Percentiles rank a stretch among this genome's conserved stretches.
Evolutionary conservation across 805 yeast species (phyloP).

Genomic region (Hermanozyma aechmeae): DNA sequence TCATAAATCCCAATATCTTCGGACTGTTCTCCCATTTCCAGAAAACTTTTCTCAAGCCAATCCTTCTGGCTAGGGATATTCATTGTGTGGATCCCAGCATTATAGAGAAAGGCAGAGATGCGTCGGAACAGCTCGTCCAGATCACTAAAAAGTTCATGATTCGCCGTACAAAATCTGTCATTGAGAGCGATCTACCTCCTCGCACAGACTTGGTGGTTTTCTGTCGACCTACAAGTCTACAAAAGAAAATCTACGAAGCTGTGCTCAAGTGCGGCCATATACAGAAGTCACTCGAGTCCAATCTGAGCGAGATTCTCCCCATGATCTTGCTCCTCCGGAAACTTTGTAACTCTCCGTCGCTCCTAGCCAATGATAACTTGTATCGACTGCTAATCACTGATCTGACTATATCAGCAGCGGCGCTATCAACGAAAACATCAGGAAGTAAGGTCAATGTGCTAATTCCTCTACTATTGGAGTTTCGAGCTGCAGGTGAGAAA

Average conservation of each 20-base stretch:
- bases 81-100: conserved; percentile 43
- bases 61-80: conserved; percentile 56
- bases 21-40: conserved; percentile 56
- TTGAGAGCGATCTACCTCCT: conserved; percentile 55
- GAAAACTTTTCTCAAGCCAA: conserved; percentile 59
- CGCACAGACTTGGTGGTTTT: conserved; percentile 70
- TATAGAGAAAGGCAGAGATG: conserved; percentile 47
- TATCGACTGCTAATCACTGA: conserved; percentile 1
- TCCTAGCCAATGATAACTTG: conserved; percentile 41
- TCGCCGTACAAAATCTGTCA: conserved; percentile 57
- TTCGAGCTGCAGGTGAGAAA: conserved; percentile 48
- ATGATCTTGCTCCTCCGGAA: conserved; percentile 70
- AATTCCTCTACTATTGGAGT: conserved; percentile 43
- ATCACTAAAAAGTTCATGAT: conserved; percentile 61
- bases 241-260: conserved; percentile 44
- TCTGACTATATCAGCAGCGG: conserved; percentile 9
- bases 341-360: conserved; percentile 72
- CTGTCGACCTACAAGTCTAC: conserved; percentile 64
- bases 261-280: conserved; percentile 32
- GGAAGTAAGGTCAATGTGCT: conserved; percentile 60
- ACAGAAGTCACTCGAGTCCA: conserved; percentile 17
- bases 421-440: conserved; percentile 4
- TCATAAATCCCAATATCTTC: conserved; percentile 75
- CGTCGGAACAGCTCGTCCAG: conserved; percentile 53
- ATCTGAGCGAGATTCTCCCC: conserved; percentile 41